Percentiles rank a stretch among this genome's conserved stretches.
Conservation (phyloP, 495 filamentous ascomycete species). For the Letharia lupina region DNA sequence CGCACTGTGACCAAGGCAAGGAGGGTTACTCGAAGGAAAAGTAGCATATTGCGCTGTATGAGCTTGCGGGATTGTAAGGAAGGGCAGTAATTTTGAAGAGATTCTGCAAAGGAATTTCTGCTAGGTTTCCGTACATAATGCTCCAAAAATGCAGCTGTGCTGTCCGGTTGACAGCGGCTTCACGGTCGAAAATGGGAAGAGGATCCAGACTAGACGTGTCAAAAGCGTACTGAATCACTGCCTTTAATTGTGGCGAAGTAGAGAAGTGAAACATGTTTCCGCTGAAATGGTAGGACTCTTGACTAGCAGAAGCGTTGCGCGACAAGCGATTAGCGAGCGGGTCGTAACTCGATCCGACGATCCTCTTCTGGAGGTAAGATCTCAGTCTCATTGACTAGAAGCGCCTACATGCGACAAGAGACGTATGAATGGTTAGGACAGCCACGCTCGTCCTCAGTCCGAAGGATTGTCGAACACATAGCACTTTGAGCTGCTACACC, state of each 20-base stretch:
- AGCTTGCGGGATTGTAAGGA: not conserved
- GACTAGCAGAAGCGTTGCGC: not conserved
- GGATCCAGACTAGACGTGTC: not conserved
- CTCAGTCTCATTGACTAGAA: not conserved
- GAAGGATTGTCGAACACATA: not conserved
- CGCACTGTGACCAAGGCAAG: not conserved
- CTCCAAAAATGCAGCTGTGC: not conserved
- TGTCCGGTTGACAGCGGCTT: not conserved
- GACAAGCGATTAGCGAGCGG: constrained; percentile 6
- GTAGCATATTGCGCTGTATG: not conserved
- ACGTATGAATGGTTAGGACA: not conserved
- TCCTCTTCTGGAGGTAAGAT: not conserved
- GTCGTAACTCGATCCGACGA: not conserved
- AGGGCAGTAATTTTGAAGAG: not conserved
- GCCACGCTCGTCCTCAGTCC: not conserved
- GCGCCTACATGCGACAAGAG: not conserved
- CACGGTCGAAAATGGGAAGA: not conserved
- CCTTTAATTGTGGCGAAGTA: not conserved
- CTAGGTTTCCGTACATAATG: not conserved
- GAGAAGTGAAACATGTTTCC: not conserved
- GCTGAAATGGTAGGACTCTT: not conserved
- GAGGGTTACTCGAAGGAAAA: not conserved
- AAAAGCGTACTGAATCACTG: not conserved
- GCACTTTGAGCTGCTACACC: not conserved
- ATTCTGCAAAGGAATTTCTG: not conserved